A percentile compares a stretch with the other conserved stretches of the same genome.
Evolutionary conservation across 768 basidiomycete genomes (phyloP).

Genomic region (Suillus paluster): DNA sequence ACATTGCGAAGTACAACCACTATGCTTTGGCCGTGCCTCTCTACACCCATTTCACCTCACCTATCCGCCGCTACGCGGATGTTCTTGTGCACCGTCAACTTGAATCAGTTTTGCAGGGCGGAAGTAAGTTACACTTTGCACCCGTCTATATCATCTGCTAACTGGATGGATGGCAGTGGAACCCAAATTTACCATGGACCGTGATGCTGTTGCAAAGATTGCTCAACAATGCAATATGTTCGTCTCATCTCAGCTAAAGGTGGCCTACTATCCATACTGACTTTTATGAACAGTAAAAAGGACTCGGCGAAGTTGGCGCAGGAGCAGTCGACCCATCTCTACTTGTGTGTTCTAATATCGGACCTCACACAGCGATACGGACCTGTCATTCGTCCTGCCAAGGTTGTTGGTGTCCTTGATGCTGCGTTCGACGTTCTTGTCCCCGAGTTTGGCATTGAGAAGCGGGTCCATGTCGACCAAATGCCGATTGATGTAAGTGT

Average conservation of each 20-base stretch:
- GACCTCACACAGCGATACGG: conserved; percentile 95
- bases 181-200: conserved; percentile 94
- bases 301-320: conserved; percentile 92
- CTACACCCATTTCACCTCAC: conserved; percentile 93
- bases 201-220: conserved; percentile 96
- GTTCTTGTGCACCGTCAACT: conserved; percentile 96
- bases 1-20: conserved; percentile 97
- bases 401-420: conserved; percentile 94
- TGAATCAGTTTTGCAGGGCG: conserved; percentile 81
- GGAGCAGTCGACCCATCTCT: conserved; percentile 95
- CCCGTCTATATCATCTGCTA: conserved; percentile 11
- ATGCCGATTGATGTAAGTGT: conserved; percentile 92
- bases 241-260: conserved; percentile 26
- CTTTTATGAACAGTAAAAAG: conserved; percentile 62
- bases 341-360: conserved; percentile 91
- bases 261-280: conserved; percentile 3
- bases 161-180: conserved; percentile 55
- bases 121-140: conserved; percentile 46
- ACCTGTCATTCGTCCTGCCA: conserved; percentile 93
- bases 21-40: conserved; percentile 89
- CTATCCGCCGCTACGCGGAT: conserved; percentile 93
- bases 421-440: conserved; percentile 97
- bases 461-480: conserved; percentile 97
- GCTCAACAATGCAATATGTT: conserved; percentile 99
- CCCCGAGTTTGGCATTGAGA: conserved; percentile 98